Conservation (phyloP, 1,284 basidiomycete genomes). For the Phaffia rhodozyma region DNA sequence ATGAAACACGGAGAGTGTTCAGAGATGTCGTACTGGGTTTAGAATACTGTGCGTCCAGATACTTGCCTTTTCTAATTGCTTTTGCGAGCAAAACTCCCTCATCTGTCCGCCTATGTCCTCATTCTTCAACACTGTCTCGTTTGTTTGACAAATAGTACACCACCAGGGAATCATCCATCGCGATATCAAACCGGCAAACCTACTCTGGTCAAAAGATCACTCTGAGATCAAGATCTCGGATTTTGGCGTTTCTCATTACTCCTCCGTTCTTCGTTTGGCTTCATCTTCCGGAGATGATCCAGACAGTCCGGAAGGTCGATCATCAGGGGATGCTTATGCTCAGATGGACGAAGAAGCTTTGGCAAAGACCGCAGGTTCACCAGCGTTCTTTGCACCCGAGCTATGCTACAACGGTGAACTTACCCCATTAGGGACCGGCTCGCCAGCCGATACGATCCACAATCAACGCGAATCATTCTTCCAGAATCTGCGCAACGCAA, state of each 20-base stretch:
- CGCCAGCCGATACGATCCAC: conserved; percentile 2
- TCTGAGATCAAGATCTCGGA: conserved; percentile 91
- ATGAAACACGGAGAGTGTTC: conserved; percentile 73
- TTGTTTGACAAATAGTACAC: conserved; percentile 52
- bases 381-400: conserved; percentile 96
- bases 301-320: neutral
- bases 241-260: conserved; percentile 95
- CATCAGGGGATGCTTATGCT: conserved; percentile 23
- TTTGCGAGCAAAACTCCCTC: neutral
- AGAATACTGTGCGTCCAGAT: conserved; percentile 62
- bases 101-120: conserved; percentile 1
- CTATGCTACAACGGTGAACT: conserved; percentile 48
- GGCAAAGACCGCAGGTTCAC: conserved; percentile 88
- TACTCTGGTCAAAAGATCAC: conserved; percentile 74
- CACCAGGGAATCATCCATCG: conserved; percentile 97
- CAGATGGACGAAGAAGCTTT: conserved; percentile 74
- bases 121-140: neutral
- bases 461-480: neutral
- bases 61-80: neutral
- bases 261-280: conserved; percentile 62
- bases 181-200: conserved; percentile 97
- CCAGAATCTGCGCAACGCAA: neutral
- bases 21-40: conserved; percentile 87
- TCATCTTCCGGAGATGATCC: conserved; percentile 46
- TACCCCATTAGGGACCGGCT: conserved; percentile 13